A percentile compares a stretch with the other conserved stretches of the same genome.
These are phyloP conservation scores for Penicillium riverlandense DNA, from an alignment of 495 filamentous ascomycete genomes.

Conservation along the genomic window DNA sequence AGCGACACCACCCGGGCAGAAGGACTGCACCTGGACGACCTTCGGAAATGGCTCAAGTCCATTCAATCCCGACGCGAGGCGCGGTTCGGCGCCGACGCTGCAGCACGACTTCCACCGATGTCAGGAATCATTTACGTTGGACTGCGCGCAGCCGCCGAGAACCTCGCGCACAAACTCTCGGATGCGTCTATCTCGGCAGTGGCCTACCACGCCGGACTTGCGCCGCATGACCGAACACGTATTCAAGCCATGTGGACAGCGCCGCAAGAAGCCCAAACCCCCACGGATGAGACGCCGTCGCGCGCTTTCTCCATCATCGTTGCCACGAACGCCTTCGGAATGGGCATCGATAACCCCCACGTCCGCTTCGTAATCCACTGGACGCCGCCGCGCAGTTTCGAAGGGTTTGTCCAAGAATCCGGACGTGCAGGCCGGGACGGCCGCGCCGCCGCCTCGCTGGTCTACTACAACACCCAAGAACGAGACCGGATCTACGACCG, in stretches of 20 bases:
- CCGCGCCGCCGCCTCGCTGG: slow-evolving; percentile 73
- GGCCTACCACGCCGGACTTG: slow-evolving; percentile 45
- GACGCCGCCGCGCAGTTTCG: slow-evolving; percentile 85
- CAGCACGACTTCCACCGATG: slow-evolving; percentile 53
- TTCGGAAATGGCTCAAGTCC: slow-evolving; percentile 64
- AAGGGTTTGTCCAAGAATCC: slow-evolving; percentile 93
- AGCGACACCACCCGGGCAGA: slow-evolving; percentile 18
- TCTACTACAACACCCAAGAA: slow-evolving; percentile 85
- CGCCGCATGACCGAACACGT: slow-evolving; percentile 30
- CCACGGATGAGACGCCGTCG: slow-evolving; percentile 1
- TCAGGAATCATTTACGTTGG: slow-evolving; percentile 89
- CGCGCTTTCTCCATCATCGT: slow-evolving; percentile 81
- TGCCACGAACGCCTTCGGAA: slow-evolving; percentile 91
- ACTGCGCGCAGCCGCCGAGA: slow-evolving; percentile 67
- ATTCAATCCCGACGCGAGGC: slow-evolving; percentile 58
- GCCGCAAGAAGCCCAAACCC: slow-evolving; percentile 36
- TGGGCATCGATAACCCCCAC: slow-evolving; percentile 94
- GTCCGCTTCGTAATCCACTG: slow-evolving; percentile 93
- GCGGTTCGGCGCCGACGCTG: slow-evolving; percentile 28
- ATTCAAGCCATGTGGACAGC: slow-evolving; percentile 65
- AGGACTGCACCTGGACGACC: slow-evolving; percentile 52
- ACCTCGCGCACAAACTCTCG: slow-evolving; percentile 47
- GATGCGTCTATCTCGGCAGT: slow-evolving; percentile 35
- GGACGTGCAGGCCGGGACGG: slow-evolving; percentile 87
- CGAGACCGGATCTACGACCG: slow-evolving; percentile 62